These are phyloP conservation scores for Knufia petricola DNA, from an alignment of 2,329 filamentous ascomycete species.

Conservation along the genomic window DNA sequence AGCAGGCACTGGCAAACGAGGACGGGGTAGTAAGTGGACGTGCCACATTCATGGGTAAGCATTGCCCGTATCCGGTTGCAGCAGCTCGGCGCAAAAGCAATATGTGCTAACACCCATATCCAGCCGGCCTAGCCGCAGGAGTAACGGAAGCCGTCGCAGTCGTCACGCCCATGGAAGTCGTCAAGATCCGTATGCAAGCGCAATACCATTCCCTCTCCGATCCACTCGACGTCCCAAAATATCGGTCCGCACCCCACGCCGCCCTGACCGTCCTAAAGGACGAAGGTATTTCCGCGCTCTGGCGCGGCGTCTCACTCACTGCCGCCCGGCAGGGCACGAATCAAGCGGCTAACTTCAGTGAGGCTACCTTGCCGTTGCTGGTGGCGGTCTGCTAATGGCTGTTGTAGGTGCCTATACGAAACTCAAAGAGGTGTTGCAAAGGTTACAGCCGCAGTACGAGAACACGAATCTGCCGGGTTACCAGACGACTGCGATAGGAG, in stretches of 20 bases:
- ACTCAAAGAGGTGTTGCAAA: constrained; percentile 70
- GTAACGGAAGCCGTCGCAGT: constrained; percentile 94
- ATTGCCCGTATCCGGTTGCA: background rate
- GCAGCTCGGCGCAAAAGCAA: background rate
- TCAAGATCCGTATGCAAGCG: constrained; percentile 96
- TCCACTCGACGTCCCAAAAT: constrained; percentile 90
- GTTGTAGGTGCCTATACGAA: constrained; percentile 93
- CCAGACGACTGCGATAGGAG: constrained; percentile 83
- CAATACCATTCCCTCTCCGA: constrained; percentile 98
- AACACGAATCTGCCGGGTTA: constrained; percentile 64
- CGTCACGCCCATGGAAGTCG: constrained; percentile 97
- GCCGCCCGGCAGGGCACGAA: constrained; percentile 91
- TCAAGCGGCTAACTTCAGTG: constrained; percentile 98
- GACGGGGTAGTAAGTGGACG: constrained; percentile 60
- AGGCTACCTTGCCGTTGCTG: too few species aligned
- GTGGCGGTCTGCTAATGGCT: too few species aligned
- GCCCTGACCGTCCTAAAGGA: constrained; percentile 83
- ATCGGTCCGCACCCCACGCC: constrained; percentile 80
- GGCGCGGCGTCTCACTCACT: constrained; percentile 87
- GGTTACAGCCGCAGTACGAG: constrained; percentile 59
- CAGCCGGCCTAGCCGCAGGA: constrained; percentile 80
- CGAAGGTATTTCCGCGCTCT: constrained; percentile 78
- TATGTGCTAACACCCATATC: constrained; percentile 12
- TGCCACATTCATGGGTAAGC: constrained; percentile 60
- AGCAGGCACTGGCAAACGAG: constrained; percentile 64